Evolutionary conservation across 768 basidiomycete genomes (phyloP).

Genomic region (Lactifluus hygrophoroides): DNA sequence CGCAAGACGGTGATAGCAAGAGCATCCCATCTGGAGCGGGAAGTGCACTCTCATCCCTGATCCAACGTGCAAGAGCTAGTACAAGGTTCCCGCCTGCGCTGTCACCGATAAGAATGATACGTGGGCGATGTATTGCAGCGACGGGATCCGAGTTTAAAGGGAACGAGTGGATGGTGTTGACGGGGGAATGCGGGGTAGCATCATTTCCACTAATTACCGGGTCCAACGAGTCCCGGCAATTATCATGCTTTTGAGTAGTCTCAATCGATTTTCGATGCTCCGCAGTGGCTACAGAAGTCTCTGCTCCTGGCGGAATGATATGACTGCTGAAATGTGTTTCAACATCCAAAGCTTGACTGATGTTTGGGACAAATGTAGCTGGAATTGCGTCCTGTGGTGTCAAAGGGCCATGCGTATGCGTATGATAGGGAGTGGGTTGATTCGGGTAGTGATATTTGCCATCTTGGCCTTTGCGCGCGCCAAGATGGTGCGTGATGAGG

Average conservation of each 20-base stretch:
- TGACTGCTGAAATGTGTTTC: neutral
- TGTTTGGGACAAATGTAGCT: neutral
- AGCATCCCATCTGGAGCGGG: conserved; percentile 39
- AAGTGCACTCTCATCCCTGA: conserved; percentile 41
- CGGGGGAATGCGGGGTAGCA: neutral
- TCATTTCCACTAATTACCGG: conserved; percentile 16
- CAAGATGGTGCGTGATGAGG: conserved; percentile 28
- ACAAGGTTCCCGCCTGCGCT: conserved; percentile 48
- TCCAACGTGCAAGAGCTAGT: conserved; percentile 43
- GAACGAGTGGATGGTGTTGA: neutral
- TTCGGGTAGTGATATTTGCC: conserved; percentile 21
- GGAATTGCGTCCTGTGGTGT: too few relatives aligned
- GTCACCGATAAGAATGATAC: conserved; percentile 45
- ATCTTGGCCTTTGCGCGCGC: conserved; percentile 20
- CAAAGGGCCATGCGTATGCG: neutral
- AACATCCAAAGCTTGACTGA: neutral
- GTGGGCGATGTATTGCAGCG: conserved; percentile 18
- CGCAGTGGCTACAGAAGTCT: neutral
- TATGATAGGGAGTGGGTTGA: conserved; percentile 18
- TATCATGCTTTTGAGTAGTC: neutral
- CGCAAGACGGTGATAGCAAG: conserved; percentile 36
- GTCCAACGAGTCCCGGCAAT: neutral
- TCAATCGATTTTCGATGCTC: neutral
- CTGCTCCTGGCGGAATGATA: neutral
- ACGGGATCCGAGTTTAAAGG: conserved; percentile 1